Base-by-base conservation (phyloP, 208 protist genomes). In the Trypanosoma melophagium region DNA sequence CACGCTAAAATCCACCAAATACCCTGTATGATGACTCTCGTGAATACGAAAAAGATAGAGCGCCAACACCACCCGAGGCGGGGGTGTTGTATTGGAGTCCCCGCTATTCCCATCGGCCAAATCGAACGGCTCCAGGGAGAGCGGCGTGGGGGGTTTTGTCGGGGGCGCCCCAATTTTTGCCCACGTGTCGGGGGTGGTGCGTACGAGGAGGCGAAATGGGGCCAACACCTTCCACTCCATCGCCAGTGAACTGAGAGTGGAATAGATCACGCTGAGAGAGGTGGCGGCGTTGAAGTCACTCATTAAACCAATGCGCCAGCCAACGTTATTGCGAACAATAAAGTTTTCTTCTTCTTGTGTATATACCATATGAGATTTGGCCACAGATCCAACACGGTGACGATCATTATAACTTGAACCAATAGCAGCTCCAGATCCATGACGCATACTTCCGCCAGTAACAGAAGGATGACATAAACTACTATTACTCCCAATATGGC, bases 241-340 rank as follows among this genome's bases (percentile, higher is more conserved):
- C 16, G 74, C 52, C 52, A 82, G 83, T 25, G 54, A 61, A 49
- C 62, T 79, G 38, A 96, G 74, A 0, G 84, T 83, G 22, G 55
- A 28, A 66, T 96, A 96, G n/a, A 95, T 72, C 13, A 69, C 63
- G 50, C 53, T 54, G 25, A 94, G 62, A 35, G 77, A 77, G 17
- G 40, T 65, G 54, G 83, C 79, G 0, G 81, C 78, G 7, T 79
- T 81, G 52, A 76, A 74, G 71, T 95, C 89, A 41, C 87, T 91
- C 92, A 96, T 96, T 44, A 96, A 60, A 9, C 92, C 92, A n/a
- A 96, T 67, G 21, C 92, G 86, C 92, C 92, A 96, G 35, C 92
- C 92, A 24, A 70, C 76, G 71, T 93, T 93, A 71, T 94, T 78
- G 54, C 78, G 70, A 22, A 92, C 79, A 49, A 94, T 80, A 68